These are phyloP conservation scores for Parafenestella ontariensis DNA, from an alignment of 2,329 filamentous ascomycete genomes.

Conservation along the genomic window DNA sequence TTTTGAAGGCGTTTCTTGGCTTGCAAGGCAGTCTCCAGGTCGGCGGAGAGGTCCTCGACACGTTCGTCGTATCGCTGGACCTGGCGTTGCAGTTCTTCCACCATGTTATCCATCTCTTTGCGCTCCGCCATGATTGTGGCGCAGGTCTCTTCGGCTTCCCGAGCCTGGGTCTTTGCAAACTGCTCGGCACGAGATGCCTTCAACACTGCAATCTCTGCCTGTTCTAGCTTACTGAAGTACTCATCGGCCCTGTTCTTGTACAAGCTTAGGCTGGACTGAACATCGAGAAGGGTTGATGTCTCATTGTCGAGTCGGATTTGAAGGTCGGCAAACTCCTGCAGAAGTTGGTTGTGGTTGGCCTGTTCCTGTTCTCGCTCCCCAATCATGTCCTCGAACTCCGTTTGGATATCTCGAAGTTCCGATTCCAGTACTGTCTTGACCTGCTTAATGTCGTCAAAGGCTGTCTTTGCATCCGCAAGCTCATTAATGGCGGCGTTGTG, in stretches of 20 bases:
- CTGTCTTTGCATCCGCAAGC: constrained; percentile 82
- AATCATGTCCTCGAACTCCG: constrained; percentile 82
- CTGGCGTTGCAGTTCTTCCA: constrained; percentile 90
- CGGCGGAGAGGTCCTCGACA: constrained; percentile 88
- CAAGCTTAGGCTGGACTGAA: constrained; percentile 80
- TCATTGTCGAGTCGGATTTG: constrained; percentile 93
- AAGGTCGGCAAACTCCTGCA: constrained; percentile 91
- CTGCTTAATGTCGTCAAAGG: constrained; percentile 87
- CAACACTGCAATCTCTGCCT: constrained; percentile 93
- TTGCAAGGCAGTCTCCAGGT: constrained; percentile 83
- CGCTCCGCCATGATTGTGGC: constrained; percentile 90
- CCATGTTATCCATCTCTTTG: constrained; percentile 83
- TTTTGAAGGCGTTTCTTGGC: constrained; percentile 94
- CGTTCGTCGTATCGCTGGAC: constrained; percentile 90
- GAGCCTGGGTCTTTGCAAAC: constrained; percentile 88
- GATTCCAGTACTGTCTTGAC: constrained; percentile 81
- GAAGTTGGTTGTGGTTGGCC: constrained; percentile 83
- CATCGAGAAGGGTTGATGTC: constrained; percentile 81
- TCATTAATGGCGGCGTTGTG: constrained; percentile 88
- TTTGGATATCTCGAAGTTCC: constrained; percentile 82
- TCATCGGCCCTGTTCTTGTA: constrained; percentile 95
- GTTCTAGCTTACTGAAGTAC: constrained; percentile 96
- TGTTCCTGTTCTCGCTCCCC: constrained; percentile 84
- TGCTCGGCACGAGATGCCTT: constrained; percentile 92
- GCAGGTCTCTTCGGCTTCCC: constrained; percentile 89